Percentiles rank a stretch among this genome's conserved stretches.
Conservation (phyloP, 2,329 filamentous ascomycete genomes). For the Zasmidium angulare region DNA sequence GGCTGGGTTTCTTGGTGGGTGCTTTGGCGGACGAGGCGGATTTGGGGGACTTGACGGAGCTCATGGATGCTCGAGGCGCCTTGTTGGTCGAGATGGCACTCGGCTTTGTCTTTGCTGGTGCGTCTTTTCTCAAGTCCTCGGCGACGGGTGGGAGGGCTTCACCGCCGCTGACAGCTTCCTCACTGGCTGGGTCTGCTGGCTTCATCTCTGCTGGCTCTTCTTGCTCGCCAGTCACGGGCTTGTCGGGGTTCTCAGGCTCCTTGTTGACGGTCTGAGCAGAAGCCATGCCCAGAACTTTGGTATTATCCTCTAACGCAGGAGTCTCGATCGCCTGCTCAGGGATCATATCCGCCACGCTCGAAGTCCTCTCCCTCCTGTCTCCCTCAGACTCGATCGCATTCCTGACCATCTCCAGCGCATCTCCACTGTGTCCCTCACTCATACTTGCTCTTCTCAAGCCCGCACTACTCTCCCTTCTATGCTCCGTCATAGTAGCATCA, state of each 20-base stretch:
- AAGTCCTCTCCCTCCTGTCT: constrained; percentile 39
- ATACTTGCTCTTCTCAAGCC: constrained; percentile 39
- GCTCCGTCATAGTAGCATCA: constrained; percentile 14
- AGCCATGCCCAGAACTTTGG: constrained; percentile 11
- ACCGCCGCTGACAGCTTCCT: constrained; percentile 40
- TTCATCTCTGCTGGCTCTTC: constrained; percentile 42
- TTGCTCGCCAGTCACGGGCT: constrained; percentile 43
- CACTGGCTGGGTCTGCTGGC: constrained; percentile 41
- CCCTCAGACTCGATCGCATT: constrained; percentile 42
- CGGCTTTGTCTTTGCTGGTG: constrained; percentile 11
- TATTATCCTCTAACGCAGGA: constrained; percentile 30
- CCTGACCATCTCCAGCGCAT: constrained; percentile 38
- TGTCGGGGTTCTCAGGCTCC: constrained; percentile 45
- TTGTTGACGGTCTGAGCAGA: constrained; percentile 15
- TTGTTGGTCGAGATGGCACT: constrained; percentile 22
- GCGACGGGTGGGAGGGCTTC: constrained; percentile 36
- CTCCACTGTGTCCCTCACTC: constrained; percentile 38
- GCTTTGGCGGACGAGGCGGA: constrained; percentile 1
- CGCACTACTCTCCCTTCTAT: constrained; percentile 25
- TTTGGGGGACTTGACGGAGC: constrained; percentile 18
- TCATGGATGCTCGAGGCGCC: constrained; percentile 11
- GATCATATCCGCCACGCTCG: constrained; percentile 38
- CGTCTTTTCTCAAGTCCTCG: constrained; percentile 30
- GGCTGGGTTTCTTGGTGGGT: constrained; percentile 31
- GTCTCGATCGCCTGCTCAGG: constrained; percentile 45